Base-by-base conservation (phyloP, 169 alveolate species). In the Perkinsus chesapeaki region DNA sequence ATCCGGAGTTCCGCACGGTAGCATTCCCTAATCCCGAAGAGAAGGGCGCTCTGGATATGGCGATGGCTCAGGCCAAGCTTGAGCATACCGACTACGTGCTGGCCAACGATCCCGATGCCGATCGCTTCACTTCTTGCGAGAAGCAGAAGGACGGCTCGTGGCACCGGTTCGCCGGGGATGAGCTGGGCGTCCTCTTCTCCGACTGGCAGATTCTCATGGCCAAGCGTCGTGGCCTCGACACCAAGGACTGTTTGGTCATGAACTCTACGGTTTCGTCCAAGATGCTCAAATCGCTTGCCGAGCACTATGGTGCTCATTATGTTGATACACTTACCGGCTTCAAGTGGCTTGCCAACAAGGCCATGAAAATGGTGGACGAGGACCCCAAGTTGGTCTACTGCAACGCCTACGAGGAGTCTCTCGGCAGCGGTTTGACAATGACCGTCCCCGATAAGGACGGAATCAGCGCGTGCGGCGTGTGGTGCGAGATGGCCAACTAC, bases 81-180 rank as follows among this genome's bases (percentile, higher is more conserved):
- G 97, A 95, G 9, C 27, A 39, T 16, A 92, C 96, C 43, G 95
- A 93, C 12, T 60, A 96, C 39, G 95, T 97, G 36, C 94, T 97
- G 37, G 97, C 97, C 39, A 97, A 96, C 94, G 98, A 97, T 93
- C 98, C 98, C 39, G 98, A 96, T 91, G 98, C 98, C 31, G 98
- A 97, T 91, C 94, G 98, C 48, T 95, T 97, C 37, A 97, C 96
- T 5, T 92, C 96, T 36, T 97, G 98, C 39, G 98, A 97, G 93
- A 93, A 95, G 91, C 94, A 23, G 94, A 73, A 94, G 93, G 91
- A 39, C 39, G 95, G 94, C 73, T 9, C 27, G 48, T 94, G 95
- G 95, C 19, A 39, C 23, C 92, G 60, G 73, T 94, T 93, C 91
- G 73, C 94, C 20, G 96, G 96, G 23, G 96, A 94, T 82, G 94